These are phyloP conservation scores for Geotrichum reessii DNA, from an alignment of 1,139 yeast genomes.

Conservation along the genomic window DNA sequence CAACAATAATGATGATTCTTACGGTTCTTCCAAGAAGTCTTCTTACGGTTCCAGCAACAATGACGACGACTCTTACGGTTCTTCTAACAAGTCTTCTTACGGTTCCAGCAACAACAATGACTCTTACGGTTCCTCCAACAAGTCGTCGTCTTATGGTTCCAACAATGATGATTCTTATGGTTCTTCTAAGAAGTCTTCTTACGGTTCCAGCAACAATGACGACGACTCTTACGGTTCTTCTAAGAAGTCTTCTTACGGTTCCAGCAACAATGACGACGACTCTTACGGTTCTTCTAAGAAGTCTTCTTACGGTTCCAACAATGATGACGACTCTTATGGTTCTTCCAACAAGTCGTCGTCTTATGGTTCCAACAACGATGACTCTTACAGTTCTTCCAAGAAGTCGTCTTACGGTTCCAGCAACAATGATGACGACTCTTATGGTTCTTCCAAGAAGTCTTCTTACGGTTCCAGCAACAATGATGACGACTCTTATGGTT, in stretches of 20 bases:
- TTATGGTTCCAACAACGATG: slow-evolving; percentile 17
- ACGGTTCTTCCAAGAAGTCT: too few relatives aligned
- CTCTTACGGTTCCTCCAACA: too few relatives aligned
- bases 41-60: slow-evolving; percentile 20
- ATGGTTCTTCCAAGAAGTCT: slow-evolving; percentile 18
- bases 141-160: slow-evolving; percentile 34
- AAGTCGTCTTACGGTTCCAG: slow-evolving; percentile 23
- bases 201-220: too few relatives aligned
- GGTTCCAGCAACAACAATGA: slow-evolving; percentile 17
- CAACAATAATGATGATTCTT: slow-evolving; percentile 13
- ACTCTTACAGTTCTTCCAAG: slow-evolving; percentile 19
- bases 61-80: too few relatives aligned
- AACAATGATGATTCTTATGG: slow-evolving; percentile 14
- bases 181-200: too few relatives aligned
- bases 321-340: slow-evolving; percentile 13
- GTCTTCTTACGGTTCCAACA: slow-evolving; percentile 32
- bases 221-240: too few relatives aligned
- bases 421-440: slow-evolving; percentile 14
- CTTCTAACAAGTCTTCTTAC: too few relatives aligned
- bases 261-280: too few relatives aligned
- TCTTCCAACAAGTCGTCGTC: too few relatives aligned
- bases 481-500: slow-evolving; percentile 11
- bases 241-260: too few relatives aligned
- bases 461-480: slow-evolving; percentile 11
- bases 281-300: too few relatives aligned